These are phyloP conservation scores for Penicillium mononematosum DNA, from an alignment of 495 filamentous ascomycete genomes.

Conservation along the genomic window DNA sequence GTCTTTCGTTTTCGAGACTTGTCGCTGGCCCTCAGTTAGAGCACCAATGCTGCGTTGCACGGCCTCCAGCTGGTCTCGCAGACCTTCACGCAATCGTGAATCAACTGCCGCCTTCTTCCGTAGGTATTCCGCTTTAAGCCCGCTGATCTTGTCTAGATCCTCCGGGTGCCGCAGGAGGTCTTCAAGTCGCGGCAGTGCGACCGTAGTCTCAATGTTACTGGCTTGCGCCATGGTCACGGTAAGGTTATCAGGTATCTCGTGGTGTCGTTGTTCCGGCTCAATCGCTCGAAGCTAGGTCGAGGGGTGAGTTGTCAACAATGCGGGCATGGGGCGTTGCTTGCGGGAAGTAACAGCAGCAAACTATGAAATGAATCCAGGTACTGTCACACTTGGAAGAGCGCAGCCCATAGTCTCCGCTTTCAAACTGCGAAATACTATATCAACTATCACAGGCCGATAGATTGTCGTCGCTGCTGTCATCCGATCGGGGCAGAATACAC, in stretches of 20 bases:
- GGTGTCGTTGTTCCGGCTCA: constrained; percentile 10
- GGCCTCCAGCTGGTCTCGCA: constrained; percentile 86
- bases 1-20: constrained; percentile 85
- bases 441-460: not conserved
- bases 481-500: constrained; percentile 23
- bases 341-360: not conserved
- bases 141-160: constrained; percentile 92
- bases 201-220: constrained; percentile 39
- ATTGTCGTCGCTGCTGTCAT: constrained; percentile 17
- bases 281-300: constrained; percentile 9
- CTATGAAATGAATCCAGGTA: constrained; percentile 3
- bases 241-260: not conserved
- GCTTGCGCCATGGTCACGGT: constrained; percentile 39
- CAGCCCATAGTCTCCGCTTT: not conserved
- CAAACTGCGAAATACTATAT: not conserved
- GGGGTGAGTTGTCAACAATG: constrained; percentile 10
- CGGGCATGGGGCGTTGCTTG: constrained; percentile 3
- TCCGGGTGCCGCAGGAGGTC: constrained; percentile 64
- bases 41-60: constrained; percentile 88
- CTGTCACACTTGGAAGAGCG: constrained; percentile 7
- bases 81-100: constrained; percentile 78
- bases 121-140: constrained; percentile 86
- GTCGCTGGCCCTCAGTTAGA: constrained; percentile 82
- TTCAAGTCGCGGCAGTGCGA: constrained; percentile 48
- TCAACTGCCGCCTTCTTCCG: constrained; percentile 93